Base-by-base conservation (phyloP, 2,329 filamentous ascomycete genomes). In the Exophiala oligosperma region DNA sequence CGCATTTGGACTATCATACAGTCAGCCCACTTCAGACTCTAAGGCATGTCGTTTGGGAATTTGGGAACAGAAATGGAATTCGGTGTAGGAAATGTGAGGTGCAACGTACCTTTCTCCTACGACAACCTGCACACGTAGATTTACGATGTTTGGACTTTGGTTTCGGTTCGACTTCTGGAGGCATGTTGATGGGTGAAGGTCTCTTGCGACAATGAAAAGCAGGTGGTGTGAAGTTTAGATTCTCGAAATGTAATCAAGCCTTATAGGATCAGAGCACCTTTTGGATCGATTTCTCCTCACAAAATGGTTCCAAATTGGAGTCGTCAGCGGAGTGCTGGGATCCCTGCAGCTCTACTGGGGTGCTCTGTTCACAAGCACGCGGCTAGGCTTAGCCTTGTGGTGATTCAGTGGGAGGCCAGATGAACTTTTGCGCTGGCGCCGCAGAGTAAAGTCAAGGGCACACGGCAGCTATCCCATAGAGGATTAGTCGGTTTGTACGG, bases 131-230 rank as follows among this genome's bases (percentile, higher is more conserved):
- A 49, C 64, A 66, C 21, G 64, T 66, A 7, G 60, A 63, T 52
- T 65, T 66, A 24, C 64, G 56, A 49, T 66, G 64, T 49, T 66
- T 66, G 12, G 64, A 63, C 41, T 61, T 66, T 28, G 62, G 57
- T 55, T 63, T 66, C 32, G 51, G 26, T n/a, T 66, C 56, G 26
- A 52, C 32, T 52, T 64, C 59, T 43, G 51, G 24, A 29, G 59
- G 54, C 62, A 61, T 64, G 29, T 57, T 43, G 43, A 49, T 17
- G 46, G 23, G 2, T 35, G 32, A 35, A 35, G 32, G 32, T 2
- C 9, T 35, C 4, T 17, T 35, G 32, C 32, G 32, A 35, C 28
- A 35, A 35, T 2, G 32, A 11, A 35, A 35, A 35, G 32, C 6
- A 35, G 32, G 32, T 11, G 32, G 32, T 9, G 32, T 35, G 32